These are phyloP conservation scores for Simmondsia chinensis DNA, from an alignment of 148 eudicot species.

Conservation along the genomic window DNA sequence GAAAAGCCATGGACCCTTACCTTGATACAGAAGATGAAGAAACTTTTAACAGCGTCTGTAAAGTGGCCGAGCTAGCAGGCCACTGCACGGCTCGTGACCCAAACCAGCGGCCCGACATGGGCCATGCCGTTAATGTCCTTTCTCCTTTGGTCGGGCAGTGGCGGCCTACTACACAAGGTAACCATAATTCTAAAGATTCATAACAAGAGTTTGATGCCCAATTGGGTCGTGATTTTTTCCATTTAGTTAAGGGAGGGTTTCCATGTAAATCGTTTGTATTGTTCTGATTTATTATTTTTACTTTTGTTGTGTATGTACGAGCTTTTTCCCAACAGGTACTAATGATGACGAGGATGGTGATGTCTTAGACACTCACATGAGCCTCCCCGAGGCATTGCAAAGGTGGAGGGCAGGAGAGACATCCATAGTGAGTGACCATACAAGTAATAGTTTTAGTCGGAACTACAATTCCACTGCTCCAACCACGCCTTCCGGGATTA, in stretches of 20 bases:
- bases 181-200: too few species aligned
- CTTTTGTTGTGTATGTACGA: too few species aligned
- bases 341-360: constrained; percentile 16
- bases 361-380: constrained; percentile 11
- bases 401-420: constrained; percentile 45
- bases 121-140: constrained; percentile 44
- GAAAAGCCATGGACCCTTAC: constrained; percentile 32
- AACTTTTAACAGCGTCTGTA: constrained; percentile 33
- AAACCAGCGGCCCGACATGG: constrained; percentile 53
- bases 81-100: constrained; percentile 64
- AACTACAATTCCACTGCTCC: constrained; percentile 13
- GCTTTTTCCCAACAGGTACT: too few species aligned
- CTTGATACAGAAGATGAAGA: constrained; percentile 36
- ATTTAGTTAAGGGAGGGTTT: too few species aligned
- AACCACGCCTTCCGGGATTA: constrained; percentile 12
- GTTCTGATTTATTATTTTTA: too few species aligned
- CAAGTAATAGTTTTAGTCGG: not conserved
- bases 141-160: constrained; percentile 53
- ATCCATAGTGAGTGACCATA: constrained; percentile 1
- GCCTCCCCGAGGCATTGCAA: constrained; percentile 36
- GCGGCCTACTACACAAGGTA: too few species aligned
- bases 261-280: too few species aligned
- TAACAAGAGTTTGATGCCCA: too few species aligned
- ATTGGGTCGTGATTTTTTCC: too few species aligned
- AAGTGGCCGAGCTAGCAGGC: constrained; percentile 55